A percentile compares a stretch with the other conserved stretches of the same genome.
Evolutionary conservation across 768 basidiomycete species (phyloP).

Genomic region (Suillus americanus): DNA sequence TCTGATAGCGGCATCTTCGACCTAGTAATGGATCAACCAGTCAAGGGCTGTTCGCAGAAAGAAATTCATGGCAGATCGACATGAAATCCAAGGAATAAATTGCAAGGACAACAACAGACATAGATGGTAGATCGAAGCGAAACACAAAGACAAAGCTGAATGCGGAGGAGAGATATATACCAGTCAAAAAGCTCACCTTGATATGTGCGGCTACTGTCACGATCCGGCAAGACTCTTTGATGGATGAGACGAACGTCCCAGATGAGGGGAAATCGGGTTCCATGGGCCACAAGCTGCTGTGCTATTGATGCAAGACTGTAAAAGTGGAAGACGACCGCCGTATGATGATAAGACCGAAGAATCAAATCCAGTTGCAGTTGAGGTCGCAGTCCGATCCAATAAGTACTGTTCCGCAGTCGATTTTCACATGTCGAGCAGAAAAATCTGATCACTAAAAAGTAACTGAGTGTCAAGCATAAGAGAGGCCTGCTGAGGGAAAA

Average conservation of each 20-base stretch:
- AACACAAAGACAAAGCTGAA: not conserved
- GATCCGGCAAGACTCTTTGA: constrained; percentile 52
- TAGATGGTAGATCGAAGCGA: not conserved
- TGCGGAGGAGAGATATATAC: not conserved
- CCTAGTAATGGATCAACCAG: constrained; percentile 39
- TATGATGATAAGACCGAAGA: not conserved
- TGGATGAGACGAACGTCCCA: constrained; percentile 47
- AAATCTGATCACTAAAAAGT: not conserved
- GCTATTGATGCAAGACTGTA: not conserved
- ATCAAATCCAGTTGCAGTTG: not conserved
- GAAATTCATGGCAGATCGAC: not conserved
- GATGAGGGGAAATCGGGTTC: constrained; percentile 41
- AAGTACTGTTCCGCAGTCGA: not conserved
- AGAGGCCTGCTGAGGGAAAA: not conserved
- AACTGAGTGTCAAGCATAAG: not conserved
- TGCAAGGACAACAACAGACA: not conserved
- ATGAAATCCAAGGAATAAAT: not conserved
- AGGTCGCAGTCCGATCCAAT: not conserved
- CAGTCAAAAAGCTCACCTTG: constrained; percentile 40
- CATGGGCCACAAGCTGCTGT: not conserved
- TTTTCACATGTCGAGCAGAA: not conserved
- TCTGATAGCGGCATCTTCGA: constrained; percentile 54
- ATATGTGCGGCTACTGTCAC: constrained; percentile 50
- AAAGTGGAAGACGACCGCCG: not conserved
- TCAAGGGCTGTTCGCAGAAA: constrained; percentile 9